Evolutionary conservation across 495 filamentous ascomycete genomes (phyloP).

Genomic region (Hypoxylon trugodes): DNA sequence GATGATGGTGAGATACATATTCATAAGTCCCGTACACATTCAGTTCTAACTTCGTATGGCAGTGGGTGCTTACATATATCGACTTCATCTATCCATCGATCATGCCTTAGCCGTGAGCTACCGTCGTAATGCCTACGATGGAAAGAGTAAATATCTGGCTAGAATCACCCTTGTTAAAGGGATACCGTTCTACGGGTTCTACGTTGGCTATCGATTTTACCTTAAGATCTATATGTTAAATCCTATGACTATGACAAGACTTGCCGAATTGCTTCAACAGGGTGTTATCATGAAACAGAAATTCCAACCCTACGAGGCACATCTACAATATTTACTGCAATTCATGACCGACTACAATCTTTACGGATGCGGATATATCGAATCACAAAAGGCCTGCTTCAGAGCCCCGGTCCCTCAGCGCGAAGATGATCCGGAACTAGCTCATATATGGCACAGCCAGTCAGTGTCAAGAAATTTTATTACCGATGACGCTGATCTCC

Average conservation of each 20-base stretch:
- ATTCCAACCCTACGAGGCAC: slow-evolving; percentile 93
- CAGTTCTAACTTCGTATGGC: slow-evolving; percentile 15
- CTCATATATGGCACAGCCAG: slow-evolving; percentile 81
- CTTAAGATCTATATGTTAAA: slow-evolving; percentile 95
- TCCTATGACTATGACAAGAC: slow-evolving; percentile 78
- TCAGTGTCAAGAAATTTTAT: slow-evolving; percentile 60
- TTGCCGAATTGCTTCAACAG: slow-evolving; percentile 85
- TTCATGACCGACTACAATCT: slow-evolving; percentile 99
- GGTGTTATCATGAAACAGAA: slow-evolving; percentile 82
- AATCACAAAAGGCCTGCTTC: slow-evolving; percentile 67
- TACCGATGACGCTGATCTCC: slow-evolving; percentile 68
- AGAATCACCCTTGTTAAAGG: slow-evolving; percentile 93
- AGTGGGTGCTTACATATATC: slow-evolving; percentile 76
- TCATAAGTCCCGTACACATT: neutral
- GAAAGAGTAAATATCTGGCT: slow-evolving; percentile 77
- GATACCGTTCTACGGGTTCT: slow-evolving; percentile 92
- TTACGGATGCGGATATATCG: slow-evolving; percentile 89
- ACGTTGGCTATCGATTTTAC: slow-evolving; percentile 90
- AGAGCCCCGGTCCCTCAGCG: slow-evolving; percentile 75
- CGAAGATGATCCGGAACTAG: slow-evolving; percentile 63
- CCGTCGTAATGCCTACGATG: slow-evolving; percentile 74
- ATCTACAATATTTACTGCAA: slow-evolving; percentile 88
- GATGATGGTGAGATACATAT: slow-evolving; percentile 65
- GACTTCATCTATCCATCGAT: slow-evolving; percentile 82
- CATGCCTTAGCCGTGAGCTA: slow-evolving; percentile 84